Percentiles rank a stretch among this genome's conserved stretches.
Evolutionary conservation across 331 rosid species (phyloP).

Genomic region (Dryas integrifolia): DNA sequence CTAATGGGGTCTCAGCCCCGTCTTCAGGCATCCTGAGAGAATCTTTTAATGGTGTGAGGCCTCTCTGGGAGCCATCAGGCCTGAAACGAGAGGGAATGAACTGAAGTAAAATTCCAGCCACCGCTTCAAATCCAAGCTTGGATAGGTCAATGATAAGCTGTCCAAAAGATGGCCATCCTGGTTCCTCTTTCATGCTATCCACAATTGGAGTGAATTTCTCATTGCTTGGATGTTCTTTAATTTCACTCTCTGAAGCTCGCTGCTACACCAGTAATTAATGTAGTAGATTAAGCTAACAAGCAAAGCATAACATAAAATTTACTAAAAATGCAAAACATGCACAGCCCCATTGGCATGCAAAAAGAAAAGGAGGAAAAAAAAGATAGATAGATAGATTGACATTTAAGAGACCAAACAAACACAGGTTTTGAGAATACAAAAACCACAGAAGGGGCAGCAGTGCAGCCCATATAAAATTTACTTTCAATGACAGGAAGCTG

Average conservation of each 20-base stretch:
- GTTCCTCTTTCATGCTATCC: conserved; percentile 68
- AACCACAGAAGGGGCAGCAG: background rate
- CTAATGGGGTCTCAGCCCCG: conserved; percentile 36
- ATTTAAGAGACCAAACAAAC: background rate
- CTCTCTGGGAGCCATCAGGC: conserved; percentile 34
- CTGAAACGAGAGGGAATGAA: conserved; percentile 56
- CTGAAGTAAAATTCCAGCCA: conserved; percentile 43
- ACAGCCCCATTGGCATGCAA: background rate
- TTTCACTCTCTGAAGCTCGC: conserved; percentile 38
- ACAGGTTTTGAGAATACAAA: background rate
- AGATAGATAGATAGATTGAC: background rate
- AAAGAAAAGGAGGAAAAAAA: background rate
- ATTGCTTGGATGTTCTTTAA: conserved; percentile 45
- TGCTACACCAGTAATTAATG: conserved; percentile 32
- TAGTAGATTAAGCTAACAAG: conserved; percentile 25
- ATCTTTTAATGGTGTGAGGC: conserved; percentile 72
- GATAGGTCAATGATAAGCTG: conserved; percentile 70
- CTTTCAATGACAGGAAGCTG: background rate
- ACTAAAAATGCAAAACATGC: background rate
- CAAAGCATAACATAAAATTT: background rate
- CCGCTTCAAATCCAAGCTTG: conserved; percentile 58
- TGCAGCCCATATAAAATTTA: background rate
- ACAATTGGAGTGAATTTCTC: conserved; percentile 41
- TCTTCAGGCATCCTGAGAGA: conserved; percentile 81
- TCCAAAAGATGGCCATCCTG: conserved; percentile 94